phyloP scores from a whole-genome alignment of 139 green algal genomes.

The Diplosphaera chodatii region DNA sequence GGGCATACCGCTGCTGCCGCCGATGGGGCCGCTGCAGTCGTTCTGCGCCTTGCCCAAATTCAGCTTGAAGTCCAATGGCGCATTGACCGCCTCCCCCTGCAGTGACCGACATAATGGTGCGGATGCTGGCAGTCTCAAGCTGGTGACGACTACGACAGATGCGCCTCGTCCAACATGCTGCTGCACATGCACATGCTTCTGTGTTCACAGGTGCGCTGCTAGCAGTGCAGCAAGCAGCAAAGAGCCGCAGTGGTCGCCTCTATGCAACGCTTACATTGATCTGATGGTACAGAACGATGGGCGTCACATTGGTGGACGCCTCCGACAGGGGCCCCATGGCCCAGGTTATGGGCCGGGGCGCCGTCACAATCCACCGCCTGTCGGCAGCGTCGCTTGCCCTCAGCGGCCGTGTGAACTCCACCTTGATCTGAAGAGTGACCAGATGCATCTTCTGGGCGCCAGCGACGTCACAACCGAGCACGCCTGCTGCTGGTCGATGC shows the following conservation, averaged over 20 bases:
- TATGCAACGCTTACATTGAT: neutral
- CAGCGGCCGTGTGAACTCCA: constrained; percentile 4
- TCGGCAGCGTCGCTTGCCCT: neutral
- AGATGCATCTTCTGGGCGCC: too few species aligned
- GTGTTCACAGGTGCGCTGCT: too few species aligned
- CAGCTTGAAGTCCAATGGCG: neutral
- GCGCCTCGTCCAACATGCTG: too few species aligned
- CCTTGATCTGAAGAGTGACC: neutral
- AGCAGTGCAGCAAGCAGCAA: neutral
- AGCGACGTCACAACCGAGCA: too few species aligned
- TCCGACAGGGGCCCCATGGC: constrained; percentile 2
- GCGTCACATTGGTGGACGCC: neutral
- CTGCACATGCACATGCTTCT: too few species aligned
- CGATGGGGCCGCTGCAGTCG: neutral
- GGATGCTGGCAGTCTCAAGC: too few species aligned
- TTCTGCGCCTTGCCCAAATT: neutral
- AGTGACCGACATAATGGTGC: too few species aligned
- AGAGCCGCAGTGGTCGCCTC: neutral
- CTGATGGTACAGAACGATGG: constrained; percentile 11
- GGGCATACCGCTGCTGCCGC: neutral
- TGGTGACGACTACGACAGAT: too few species aligned
- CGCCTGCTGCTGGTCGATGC: too few species aligned
- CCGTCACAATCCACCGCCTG: neutral
- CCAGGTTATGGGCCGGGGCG: neutral
- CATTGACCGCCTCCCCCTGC: constrained; percentile 2